Percentiles rank a stretch among this genome's conserved stretches.
Evolutionary conservation across 2,329 filamentous ascomycete genomes (phyloP).

Genomic region (Nannizziopsis barbatae): DNA sequence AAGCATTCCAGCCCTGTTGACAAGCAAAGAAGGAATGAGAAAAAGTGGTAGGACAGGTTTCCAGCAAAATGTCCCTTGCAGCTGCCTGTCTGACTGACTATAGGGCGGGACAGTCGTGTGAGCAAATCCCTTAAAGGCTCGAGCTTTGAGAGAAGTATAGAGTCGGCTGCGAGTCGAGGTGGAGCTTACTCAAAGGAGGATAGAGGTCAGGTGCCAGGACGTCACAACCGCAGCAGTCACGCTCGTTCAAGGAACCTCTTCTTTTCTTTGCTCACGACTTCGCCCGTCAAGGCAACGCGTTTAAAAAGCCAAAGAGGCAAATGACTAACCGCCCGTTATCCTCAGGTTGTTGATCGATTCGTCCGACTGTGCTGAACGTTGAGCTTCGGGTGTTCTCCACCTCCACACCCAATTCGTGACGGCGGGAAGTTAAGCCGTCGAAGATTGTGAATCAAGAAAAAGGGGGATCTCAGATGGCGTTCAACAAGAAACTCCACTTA

Average conservation of each 20-base stretch:
- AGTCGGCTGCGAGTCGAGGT: conserved; percentile 2
- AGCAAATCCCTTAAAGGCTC: neutral
- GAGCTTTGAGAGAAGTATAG: neutral
- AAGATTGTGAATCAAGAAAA: neutral
- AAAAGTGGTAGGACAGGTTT: conserved; percentile 4
- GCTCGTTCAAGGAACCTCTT: neutral
- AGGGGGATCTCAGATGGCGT: neutral
- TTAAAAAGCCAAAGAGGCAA: neutral
- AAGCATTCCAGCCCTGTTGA: conserved; percentile 6
- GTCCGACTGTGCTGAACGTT: neutral
- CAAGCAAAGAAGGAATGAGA: neutral
- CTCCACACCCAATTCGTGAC: neutral
- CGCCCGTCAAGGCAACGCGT: conserved; percentile 6
- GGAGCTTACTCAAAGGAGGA: conserved; percentile 1
- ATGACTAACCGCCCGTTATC: neutral
- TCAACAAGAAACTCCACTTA: neutral
- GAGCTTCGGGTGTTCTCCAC: too few relatives aligned
- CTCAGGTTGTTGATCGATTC: neutral
- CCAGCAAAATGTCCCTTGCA: conserved; percentile 10
- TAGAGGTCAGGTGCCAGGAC: conserved; percentile 7
- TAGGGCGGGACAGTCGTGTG: conserved; percentile 8
- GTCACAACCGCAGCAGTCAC: conserved; percentile 11
- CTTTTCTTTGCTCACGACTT: neutral
- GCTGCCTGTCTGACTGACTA: conserved; percentile 8
- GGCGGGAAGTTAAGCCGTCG: neutral